phyloP scores from a whole-genome alignment of 2,329 filamentous ascomycete species.

The Colletotrichum siamense region DNA sequence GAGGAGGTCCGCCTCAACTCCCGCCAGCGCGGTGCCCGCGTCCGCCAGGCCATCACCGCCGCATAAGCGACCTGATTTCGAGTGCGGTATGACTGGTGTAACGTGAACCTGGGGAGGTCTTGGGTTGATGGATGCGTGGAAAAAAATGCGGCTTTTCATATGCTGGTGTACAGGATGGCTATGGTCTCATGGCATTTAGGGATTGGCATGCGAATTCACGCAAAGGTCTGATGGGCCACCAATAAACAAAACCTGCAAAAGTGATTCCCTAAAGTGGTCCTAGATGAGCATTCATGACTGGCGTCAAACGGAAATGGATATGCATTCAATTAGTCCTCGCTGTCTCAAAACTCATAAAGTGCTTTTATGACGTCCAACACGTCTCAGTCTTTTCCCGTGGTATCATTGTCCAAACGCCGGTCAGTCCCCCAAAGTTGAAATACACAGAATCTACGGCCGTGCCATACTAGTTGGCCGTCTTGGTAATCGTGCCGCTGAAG shows the following conservation, averaged over 20 bases:
- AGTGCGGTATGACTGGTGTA: conserved; percentile 9
- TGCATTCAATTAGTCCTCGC: conserved; percentile 33
- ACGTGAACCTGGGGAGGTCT: conserved; percentile 25
- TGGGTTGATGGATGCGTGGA: conserved; percentile 19
- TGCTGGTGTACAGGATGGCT: conserved; percentile 34
- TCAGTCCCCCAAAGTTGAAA: background rate
- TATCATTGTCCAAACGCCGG: conserved; percentile 4
- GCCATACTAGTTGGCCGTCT: background rate
- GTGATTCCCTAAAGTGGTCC: background rate
- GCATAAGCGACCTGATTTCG: conserved; percentile 51
- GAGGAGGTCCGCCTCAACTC: conserved; percentile 77
- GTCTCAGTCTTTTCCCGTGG: background rate
- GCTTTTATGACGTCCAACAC: background rate
- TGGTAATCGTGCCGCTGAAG: conserved; percentile 40
- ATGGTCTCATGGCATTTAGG: conserved; percentile 41
- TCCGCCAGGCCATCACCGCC: conserved; percentile 69
- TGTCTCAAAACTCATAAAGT: background rate
- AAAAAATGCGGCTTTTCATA: conserved; percentile 28
- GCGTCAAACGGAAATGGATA: conserved; percentile 27
- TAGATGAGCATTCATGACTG: conserved; percentile 6
- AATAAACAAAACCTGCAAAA: conserved; percentile 24
- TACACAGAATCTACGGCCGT: background rate
- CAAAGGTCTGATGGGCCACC: conserved; percentile 18
- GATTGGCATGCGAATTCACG: conserved; percentile 36
- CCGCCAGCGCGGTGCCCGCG: conserved; percentile 84